A percentile compares a stretch with the other conserved stretches of the same genome.
phyloP scores from a whole-genome alignment of 2,329 filamentous ascomycete species.

The Exophiala xenobiotica region DNA sequence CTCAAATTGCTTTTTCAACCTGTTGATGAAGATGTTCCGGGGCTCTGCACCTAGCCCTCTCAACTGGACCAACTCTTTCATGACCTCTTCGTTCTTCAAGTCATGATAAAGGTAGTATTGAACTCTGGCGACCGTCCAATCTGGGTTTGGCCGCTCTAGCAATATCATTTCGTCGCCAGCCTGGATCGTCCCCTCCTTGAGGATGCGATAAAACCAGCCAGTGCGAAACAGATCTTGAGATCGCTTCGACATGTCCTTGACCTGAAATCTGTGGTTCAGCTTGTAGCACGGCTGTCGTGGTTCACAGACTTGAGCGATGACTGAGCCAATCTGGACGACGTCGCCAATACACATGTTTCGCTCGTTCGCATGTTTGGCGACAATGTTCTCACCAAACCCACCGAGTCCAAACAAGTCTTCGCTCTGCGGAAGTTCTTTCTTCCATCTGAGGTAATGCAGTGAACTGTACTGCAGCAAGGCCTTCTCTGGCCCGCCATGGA shows the following conservation, averaged over 20 bases:
- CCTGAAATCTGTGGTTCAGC: constrained; percentile 65
- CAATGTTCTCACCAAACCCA: constrained; percentile 66
- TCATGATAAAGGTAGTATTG: constrained; percentile 63
- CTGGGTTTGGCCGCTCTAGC: constrained; percentile 55
- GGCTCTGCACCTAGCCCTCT: constrained; percentile 51
- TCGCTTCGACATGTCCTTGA: constrained; percentile 61
- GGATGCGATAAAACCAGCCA: constrained; percentile 66
- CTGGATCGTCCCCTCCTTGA: constrained; percentile 55
- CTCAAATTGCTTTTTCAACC: constrained; percentile 50
- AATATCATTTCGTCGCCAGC: constrained; percentile 59
- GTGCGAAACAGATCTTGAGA: constrained; percentile 59
- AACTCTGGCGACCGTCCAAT: constrained; percentile 63
- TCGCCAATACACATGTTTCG: constrained; percentile 66
- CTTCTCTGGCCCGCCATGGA: constrained; percentile 64
- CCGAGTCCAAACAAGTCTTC: constrained; percentile 56
- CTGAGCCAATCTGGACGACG: constrained; percentile 52
- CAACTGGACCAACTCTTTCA: constrained; percentile 41
- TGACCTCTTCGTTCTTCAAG: constrained; percentile 48
- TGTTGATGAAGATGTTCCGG: constrained; percentile 52
- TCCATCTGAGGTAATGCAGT: constrained; percentile 59
- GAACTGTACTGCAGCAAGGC: constrained; percentile 63
- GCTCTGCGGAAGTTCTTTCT: constrained; percentile 51
- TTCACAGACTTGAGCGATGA: constrained; percentile 59
- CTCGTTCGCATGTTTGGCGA: constrained; percentile 60
- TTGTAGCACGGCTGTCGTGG: constrained; percentile 68